These are phyloP conservation scores for Rutstroemia sp. DNA, from an alignment of 2,329 filamentous ascomycete genomes.

Conservation along the genomic window DNA sequence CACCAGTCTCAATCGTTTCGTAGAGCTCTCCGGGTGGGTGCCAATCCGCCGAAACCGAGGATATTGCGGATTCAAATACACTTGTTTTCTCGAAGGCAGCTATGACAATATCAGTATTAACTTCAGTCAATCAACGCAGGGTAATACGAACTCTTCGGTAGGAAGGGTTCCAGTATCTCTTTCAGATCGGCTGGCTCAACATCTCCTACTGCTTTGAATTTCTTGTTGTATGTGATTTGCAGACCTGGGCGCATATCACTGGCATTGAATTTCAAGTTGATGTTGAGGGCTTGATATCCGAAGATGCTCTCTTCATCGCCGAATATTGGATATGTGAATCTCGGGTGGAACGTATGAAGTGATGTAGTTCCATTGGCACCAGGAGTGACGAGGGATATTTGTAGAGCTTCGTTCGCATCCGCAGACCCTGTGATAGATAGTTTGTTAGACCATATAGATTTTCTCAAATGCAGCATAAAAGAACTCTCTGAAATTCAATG, in stretches of 20 bases:
- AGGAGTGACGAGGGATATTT: conserved; percentile 50
- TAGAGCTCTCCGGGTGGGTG: conserved; percentile 71
- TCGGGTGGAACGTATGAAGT: conserved; percentile 67
- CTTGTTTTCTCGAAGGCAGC: conserved; percentile 58
- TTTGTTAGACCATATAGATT: not conserved
- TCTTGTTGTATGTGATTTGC: conserved; percentile 62
- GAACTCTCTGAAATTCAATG: not conserved
- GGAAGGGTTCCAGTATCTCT: conserved; percentile 44
- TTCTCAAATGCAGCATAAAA: not conserved
- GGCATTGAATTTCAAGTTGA: conserved; percentile 61
- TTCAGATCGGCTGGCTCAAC: conserved; percentile 63
- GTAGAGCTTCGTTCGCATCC: conserved; percentile 44
- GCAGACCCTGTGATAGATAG: conserved; percentile 21
- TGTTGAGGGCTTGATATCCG: conserved; percentile 75
- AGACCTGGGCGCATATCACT: conserved; percentile 74
- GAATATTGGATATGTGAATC: conserved; percentile 87
- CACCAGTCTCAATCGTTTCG: conserved; percentile 52
- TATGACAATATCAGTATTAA: conserved; percentile 27
- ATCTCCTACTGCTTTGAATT: conserved; percentile 61
- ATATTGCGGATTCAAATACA: conserved; percentile 54
- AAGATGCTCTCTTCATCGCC: conserved; percentile 89
- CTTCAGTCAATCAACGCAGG: not conserved
- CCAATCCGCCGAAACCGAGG: conserved; percentile 39
- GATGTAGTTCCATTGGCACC: conserved; percentile 44
- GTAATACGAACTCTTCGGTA: conserved; percentile 53